Evolutionary conservation across 345 rosid genomes (phyloP).

Genomic region (Corymbia maculata): DNA sequence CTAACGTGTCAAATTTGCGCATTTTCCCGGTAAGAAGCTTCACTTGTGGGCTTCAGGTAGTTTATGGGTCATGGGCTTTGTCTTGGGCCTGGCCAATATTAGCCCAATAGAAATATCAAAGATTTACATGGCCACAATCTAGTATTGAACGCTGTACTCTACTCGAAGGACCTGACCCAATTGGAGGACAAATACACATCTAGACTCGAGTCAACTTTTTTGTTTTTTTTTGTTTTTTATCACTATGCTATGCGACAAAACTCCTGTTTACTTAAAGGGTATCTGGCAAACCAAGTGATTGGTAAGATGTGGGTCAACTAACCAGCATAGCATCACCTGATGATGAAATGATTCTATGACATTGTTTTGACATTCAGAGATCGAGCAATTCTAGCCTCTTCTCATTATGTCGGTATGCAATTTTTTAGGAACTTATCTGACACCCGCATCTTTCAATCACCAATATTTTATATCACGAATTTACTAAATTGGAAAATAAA

Average conservation of each 20-base stretch:
- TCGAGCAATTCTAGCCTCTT: neutral
- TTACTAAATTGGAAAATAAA: neutral
- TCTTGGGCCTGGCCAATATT: neutral
- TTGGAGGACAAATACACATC: neutral
- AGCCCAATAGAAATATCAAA: neutral
- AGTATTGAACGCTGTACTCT: neutral
- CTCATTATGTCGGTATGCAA: neutral
- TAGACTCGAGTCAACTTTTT: neutral
- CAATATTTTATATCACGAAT: neutral
- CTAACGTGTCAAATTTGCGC: neutral
- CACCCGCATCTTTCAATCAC: neutral
- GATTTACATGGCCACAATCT: neutral
- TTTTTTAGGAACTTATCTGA: neutral
- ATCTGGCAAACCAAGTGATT: neutral
- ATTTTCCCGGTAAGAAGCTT: neutral
- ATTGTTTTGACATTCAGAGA: neutral
- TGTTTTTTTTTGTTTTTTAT: neutral
- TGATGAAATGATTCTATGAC: neutral
- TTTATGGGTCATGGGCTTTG: neutral
- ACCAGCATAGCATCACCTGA: too few species aligned
- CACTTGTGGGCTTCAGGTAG: neutral
- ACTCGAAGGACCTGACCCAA: neutral
- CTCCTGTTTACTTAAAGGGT: neutral
- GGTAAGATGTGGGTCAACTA: neutral
- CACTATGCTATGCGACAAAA: neutral